These are phyloP conservation scores for Naganishia vaughanmartiniae DNA, from an alignment of 768 basidiomycete genomes.

Conservation along the genomic window DNA sequence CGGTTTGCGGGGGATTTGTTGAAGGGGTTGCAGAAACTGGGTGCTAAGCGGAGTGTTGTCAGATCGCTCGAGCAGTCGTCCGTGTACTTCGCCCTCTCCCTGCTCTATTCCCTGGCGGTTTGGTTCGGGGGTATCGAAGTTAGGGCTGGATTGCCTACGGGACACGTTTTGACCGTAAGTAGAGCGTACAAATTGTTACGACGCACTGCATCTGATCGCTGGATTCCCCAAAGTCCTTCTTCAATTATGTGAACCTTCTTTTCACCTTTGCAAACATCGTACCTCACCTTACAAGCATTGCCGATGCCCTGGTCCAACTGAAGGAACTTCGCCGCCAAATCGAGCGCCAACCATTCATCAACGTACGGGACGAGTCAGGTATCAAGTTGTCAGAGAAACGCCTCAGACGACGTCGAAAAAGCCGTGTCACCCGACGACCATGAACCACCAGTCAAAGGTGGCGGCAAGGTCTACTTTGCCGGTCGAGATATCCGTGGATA, in stretches of 20 bases:
- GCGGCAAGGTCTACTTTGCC: slow-evolving; percentile 63
- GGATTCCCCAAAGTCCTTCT: no score
- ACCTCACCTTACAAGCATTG: slow-evolving; percentile 43
- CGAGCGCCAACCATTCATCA: slow-evolving; percentile 45
- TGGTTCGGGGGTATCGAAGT: slow-evolving; percentile 45
- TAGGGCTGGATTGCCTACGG: slow-evolving; percentile 33
- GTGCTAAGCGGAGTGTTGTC: slow-evolving; percentile 32
- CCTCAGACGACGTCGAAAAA: slow-evolving; percentile 13
- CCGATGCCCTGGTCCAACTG: slow-evolving; percentile 38
- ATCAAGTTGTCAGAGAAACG: slow-evolving; percentile 31
- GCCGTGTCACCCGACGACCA: neutral
- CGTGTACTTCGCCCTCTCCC: slow-evolving; percentile 37
- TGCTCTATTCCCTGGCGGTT: slow-evolving; percentile 40
- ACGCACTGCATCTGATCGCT: no score
- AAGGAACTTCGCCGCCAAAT: slow-evolving; percentile 42
- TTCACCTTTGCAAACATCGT: slow-evolving; percentile 42
- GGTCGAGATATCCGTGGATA: slow-evolving; percentile 69
- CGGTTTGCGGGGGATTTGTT: slow-evolving; percentile 60
- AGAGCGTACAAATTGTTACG: no score
- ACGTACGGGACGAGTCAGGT: slow-evolving; percentile 40
- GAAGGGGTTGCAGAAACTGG: slow-evolving; percentile 33
- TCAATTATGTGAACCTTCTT: slow-evolving; percentile 40
- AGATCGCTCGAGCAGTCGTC: slow-evolving; percentile 37
- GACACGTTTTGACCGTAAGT: slow-evolving; percentile 43
- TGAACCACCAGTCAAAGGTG: slow-evolving; percentile 17